Conservation (phyloP, 2,329 filamentous ascomycete genomes). For the Apiospora rasikravindrae region DNA sequence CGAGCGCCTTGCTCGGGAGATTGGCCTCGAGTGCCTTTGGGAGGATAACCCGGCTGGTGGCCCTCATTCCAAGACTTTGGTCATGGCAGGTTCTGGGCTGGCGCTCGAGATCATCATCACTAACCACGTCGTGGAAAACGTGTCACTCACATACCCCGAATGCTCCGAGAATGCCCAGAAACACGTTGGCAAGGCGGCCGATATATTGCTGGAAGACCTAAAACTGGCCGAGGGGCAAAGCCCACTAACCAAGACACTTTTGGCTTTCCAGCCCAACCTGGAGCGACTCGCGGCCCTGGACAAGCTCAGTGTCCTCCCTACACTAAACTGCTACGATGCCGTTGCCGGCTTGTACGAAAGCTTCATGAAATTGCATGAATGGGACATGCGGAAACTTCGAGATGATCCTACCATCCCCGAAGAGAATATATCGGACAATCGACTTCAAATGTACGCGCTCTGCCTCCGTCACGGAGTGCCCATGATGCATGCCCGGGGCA, state of each 20-base stretch:
- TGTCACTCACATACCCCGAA: constrained; percentile 67
- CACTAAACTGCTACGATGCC: constrained; percentile 78
- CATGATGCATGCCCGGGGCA: constrained; percentile 69
- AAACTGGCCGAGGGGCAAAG: constrained; percentile 63
- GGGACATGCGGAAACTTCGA: constrained; percentile 67
- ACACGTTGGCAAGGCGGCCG: constrained; percentile 65
- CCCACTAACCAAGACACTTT: constrained; percentile 72
- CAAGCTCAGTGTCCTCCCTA: constrained; percentile 70
- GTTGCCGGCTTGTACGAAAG: constrained; percentile 75
- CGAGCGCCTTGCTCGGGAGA: constrained; percentile 70
- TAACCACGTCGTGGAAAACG: constrained; percentile 66
- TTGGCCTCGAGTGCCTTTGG: constrained; percentile 69
- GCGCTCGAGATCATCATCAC: constrained; percentile 66
- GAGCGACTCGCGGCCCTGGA: constrained; percentile 73
- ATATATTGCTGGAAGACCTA: constrained; percentile 70
- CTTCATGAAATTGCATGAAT: constrained; percentile 70
- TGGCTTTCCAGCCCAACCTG: constrained; percentile 73
- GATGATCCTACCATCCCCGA: constrained; percentile 49
- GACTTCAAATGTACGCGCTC: constrained; percentile 62
- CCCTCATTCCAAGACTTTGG: constrained; percentile 58
- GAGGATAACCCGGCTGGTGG: constrained; percentile 56
- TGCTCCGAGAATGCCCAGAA: constrained; percentile 62
- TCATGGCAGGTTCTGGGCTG: constrained; percentile 67
- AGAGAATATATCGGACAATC: constrained; percentile 26
- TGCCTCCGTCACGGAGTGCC: constrained; percentile 75